Evolutionary conservation across 1,284 basidiomycete genomes (phyloP).

Genomic region (Irpex sp.): DNA sequence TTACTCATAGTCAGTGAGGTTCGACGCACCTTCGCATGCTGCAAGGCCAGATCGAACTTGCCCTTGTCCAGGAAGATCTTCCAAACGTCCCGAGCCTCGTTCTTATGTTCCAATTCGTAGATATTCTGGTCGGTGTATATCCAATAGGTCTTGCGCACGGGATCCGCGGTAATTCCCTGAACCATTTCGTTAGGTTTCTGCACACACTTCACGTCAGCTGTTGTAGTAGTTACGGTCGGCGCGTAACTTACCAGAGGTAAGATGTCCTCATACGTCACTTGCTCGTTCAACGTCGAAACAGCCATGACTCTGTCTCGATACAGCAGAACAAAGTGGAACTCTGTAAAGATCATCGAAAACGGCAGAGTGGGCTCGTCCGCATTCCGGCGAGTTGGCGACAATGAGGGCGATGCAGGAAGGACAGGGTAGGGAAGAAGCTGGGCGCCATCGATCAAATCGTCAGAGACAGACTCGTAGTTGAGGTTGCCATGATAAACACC

Average conservation of each 20-base stretch:
- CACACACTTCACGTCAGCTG: neutral
- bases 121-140: conserved; percentile 88
- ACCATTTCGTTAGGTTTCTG: conserved; percentile 76
- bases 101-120: conserved; percentile 83
- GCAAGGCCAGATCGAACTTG: conserved; percentile 75
- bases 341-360: conserved; percentile 79
- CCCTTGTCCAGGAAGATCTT: conserved; percentile 82
- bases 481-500: conserved; percentile 83
- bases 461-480: conserved; percentile 64
- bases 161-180: conserved; percentile 76
- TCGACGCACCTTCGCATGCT: conserved; percentile 70
- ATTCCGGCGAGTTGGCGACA: conserved; percentile 15
- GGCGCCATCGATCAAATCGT: conserved; percentile 78
- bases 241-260: conserved; percentile 65
- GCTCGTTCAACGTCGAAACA: conserved; percentile 80
- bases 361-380: conserved; percentile 42
- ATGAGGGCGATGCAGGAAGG: conserved; percentile 27
- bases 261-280: conserved; percentile 80
- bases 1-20: neutral
- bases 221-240: neutral
- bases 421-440: conserved; percentile 66
- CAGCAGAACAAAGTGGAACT: conserved; percentile 90
- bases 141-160: conserved; percentile 91
- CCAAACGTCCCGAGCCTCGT: conserved; percentile 96
- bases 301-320: conserved; percentile 80